Conservation (phyloP, 1,139 yeast species). For the Zhuliangozyma blackwelliae region DNA sequence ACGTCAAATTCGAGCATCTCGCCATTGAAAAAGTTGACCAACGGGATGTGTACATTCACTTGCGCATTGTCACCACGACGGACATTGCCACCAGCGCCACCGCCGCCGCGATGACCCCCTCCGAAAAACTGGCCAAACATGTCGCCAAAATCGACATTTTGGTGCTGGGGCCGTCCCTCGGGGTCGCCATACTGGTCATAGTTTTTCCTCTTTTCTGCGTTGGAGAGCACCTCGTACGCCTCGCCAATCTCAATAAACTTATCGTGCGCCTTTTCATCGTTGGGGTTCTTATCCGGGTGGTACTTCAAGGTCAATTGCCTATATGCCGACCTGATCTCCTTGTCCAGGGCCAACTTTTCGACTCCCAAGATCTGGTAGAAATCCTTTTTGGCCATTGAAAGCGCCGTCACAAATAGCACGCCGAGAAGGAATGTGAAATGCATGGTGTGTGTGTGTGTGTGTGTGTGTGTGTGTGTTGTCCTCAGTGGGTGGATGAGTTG, state of each 20-base stretch:
- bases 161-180: constrained; percentile 44
- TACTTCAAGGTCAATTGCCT: constrained; percentile 77
- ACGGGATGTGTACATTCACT: constrained; percentile 51
- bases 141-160: constrained; percentile 44
- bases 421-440: constrained; percentile 7
- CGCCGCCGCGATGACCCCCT: constrained; percentile 29
- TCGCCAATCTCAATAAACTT: constrained; percentile 88
- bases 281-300: constrained; percentile 90
- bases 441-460: constrained; percentile 3
- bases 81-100: constrained; percentile 27
- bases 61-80: constrained; percentile 66
- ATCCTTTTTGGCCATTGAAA: constrained; percentile 15
- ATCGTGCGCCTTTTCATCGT: constrained; percentile 73
- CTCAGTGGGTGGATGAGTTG: background rate
- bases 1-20: constrained; percentile 56
- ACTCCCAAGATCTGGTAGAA: constrained; percentile 60
- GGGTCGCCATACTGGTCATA: constrained; percentile 86
- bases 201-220: constrained; percentile 62
- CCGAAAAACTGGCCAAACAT: constrained; percentile 76
- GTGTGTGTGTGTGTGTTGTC: background rate
- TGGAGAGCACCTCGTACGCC: constrained; percentile 85
- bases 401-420: constrained; percentile 4
- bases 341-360: constrained; percentile 62
- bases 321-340: constrained; percentile 84
- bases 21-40: constrained; percentile 71